Evolutionary conservation across 78 protist genomes (phyloP).

Genomic region (Dictyostelium firmibasis): DNA sequence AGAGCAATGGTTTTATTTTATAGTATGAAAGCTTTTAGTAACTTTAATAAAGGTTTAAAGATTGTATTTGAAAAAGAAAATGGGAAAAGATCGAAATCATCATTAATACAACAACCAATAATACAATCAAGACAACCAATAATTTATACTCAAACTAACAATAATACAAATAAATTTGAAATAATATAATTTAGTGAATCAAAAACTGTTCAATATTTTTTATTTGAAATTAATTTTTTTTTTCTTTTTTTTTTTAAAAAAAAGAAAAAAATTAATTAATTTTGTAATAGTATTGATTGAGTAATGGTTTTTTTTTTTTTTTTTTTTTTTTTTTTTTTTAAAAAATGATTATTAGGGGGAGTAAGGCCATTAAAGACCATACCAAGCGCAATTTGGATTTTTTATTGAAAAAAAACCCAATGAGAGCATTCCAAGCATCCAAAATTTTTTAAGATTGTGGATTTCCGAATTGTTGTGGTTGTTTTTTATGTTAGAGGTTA

Average conservation of each 20-base stretch:
- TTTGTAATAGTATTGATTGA: background rate
- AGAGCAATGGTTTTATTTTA: background rate
- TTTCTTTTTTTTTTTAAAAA: too few species aligned
- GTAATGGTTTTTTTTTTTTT: background rate
- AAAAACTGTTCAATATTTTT: too few species aligned
- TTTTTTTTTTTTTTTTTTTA: background rate
- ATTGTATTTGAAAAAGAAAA: constrained; percentile 17
- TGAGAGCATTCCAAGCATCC: background rate
- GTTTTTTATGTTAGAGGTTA: background rate
- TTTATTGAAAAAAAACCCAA: background rate
- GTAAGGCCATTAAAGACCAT: background rate
- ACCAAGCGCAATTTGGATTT: background rate
- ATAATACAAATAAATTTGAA: too few species aligned
- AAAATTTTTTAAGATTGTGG: background rate
- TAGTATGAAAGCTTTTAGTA: background rate
- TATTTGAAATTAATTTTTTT: too few species aligned
- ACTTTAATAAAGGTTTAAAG: constrained; percentile 31
- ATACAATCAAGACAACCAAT: background rate
- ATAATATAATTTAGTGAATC: too few species aligned
- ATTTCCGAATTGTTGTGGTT: background rate
- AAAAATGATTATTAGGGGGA: background rate
- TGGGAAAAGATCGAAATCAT: background rate
- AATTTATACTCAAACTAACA: background rate
- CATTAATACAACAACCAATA: background rate
- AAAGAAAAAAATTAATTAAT: too few species aligned